Conservation (phyloP, 2,329 filamentous ascomycete species). For the Apiospora malaysiana region DNA sequence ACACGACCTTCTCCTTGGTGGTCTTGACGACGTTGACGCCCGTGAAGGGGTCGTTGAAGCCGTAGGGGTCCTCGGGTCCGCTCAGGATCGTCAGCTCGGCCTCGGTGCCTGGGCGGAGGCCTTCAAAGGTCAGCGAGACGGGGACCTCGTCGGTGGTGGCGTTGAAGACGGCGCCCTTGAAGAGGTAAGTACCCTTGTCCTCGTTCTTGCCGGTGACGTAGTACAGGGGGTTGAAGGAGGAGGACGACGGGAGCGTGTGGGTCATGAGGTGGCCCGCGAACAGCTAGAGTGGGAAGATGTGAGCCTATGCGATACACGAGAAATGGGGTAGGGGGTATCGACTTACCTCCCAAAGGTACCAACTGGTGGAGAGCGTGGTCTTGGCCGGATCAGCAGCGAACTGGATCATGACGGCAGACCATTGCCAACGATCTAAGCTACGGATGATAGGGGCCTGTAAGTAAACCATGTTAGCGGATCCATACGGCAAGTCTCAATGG, state of each 20-base stretch:
- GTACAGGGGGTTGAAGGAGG: slow-evolving; percentile 52
- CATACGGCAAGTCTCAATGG: neutral
- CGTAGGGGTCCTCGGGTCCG: slow-evolving; percentile 48
- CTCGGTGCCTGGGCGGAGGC: slow-evolving; percentile 34
- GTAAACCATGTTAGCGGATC: neutral
- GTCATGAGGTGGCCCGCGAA: slow-evolving; percentile 53
- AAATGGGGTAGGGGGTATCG: neutral
- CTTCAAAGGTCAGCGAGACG: slow-evolving; percentile 53
- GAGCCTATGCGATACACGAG: neutral
- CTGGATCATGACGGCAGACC: slow-evolving; percentile 57
- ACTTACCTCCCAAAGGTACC: slow-evolving; percentile 51
- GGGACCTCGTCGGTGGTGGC: slow-evolving; percentile 52
- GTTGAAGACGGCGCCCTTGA: slow-evolving; percentile 61
- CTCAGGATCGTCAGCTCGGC: slow-evolving; percentile 45
- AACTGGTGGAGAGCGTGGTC: slow-evolving; percentile 57
- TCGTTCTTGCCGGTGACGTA: slow-evolving; percentile 56
- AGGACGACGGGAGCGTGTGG: slow-evolving; percentile 51
- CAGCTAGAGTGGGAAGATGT: slow-evolving; percentile 38
- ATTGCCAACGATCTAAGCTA: slow-evolving; percentile 57
- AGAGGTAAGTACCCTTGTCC: slow-evolving; percentile 48
- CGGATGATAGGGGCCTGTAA: slow-evolving; percentile 50
- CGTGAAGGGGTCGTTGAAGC: slow-evolving; percentile 48
- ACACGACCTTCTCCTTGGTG: slow-evolving; percentile 44
- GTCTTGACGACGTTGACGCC: slow-evolving; percentile 55
- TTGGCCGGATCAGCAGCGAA: slow-evolving; percentile 53